Evolutionary conservation across 805 yeast species (phyloP).

Genomic region (Metschnikowia proteae): DNA sequence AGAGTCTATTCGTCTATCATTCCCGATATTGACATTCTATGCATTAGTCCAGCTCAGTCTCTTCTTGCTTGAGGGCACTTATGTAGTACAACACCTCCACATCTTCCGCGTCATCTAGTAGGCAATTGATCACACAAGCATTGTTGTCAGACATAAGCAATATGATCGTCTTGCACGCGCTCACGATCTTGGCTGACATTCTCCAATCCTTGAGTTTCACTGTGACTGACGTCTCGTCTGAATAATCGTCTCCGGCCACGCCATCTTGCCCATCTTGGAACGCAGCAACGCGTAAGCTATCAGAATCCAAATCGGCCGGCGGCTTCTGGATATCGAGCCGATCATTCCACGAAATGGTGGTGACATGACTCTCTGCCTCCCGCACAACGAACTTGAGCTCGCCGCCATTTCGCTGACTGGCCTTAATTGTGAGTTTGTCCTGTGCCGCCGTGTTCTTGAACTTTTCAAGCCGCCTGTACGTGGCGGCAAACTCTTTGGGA

Average conservation of each 20-base stretch:
- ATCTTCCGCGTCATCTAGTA: conserved; percentile 58
- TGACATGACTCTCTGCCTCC: conserved; percentile 51
- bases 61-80: conserved; percentile 24
- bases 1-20: no score
- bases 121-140: conserved; percentile 63
- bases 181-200: conserved; percentile 57
- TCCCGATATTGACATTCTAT: no score
- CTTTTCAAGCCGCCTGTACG: conserved; percentile 63
- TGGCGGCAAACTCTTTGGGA: conserved; percentile 46
- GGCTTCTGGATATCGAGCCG: conserved; percentile 43
- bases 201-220: conserved; percentile 66
- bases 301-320: conserved; percentile 19
- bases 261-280: conserved; percentile 9
- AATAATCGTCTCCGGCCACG: conserved; percentile 15
- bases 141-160: conserved; percentile 54
- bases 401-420: conserved; percentile 45
- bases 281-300: conserved; percentile 20
- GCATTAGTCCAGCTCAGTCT: not conserved
- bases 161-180: conserved; percentile 57
- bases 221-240: conserved; percentile 42
- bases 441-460: conserved; percentile 43
- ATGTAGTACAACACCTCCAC: conserved; percentile 66
- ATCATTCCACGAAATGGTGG: conserved; percentile 59
- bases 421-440: conserved; percentile 48
- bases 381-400: conserved; percentile 48